Percentiles rank a stretch among this genome's conserved stretches.
These are phyloP conservation scores for Fraxinus dipetala DNA, from an alignment of 305 asterid genomes.

Conservation along the genomic window DNA sequence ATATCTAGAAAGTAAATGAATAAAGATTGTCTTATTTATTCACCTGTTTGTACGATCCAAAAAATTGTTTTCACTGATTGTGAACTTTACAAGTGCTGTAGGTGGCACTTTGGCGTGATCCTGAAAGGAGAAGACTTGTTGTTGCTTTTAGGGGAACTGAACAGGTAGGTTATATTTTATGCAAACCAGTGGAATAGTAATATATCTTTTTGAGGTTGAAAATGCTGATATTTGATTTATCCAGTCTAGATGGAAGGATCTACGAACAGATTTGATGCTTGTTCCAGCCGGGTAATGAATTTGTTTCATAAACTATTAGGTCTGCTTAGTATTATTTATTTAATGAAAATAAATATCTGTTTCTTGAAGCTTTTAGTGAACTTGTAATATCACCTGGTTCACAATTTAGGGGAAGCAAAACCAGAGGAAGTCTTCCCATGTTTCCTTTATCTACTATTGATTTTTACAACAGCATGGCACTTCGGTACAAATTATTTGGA, in stretches of 20 bases:
- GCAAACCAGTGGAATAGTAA: background rate
- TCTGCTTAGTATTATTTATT: background rate
- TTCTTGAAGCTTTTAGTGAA: slow-evolving; percentile 1
- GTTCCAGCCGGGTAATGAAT: slow-evolving; percentile 85
- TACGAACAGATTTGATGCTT: slow-evolving; percentile 81
- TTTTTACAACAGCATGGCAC: background rate
- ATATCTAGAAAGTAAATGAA: background rate
- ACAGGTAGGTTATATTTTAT: slow-evolving; percentile 57
- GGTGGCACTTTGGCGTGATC: slow-evolving; percentile 97
- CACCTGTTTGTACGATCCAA: slow-evolving; percentile 10
- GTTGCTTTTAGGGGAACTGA: slow-evolving; percentile 99
- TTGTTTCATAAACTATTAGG: background rate
- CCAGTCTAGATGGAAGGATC: slow-evolving; percentile 94
- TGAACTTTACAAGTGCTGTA: slow-evolving; percentile 36
- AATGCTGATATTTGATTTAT: slow-evolving; percentile 35
- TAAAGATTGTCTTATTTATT: slow-evolving; percentile 12
- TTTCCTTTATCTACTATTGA: slow-evolving; percentile 1
- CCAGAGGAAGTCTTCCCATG: background rate
- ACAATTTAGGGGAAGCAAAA: background rate
- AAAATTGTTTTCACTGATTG: slow-evolving; percentile 19
- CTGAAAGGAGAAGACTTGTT: slow-evolving; percentile 68
- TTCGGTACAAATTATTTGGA: background rate
- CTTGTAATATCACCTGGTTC: background rate
- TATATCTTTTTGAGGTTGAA: background rate
- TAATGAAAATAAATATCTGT: background rate